Evolutionary conservation across 148 eudicot genomes (phyloP).

Genomic region (Bassia scoparia): DNA sequence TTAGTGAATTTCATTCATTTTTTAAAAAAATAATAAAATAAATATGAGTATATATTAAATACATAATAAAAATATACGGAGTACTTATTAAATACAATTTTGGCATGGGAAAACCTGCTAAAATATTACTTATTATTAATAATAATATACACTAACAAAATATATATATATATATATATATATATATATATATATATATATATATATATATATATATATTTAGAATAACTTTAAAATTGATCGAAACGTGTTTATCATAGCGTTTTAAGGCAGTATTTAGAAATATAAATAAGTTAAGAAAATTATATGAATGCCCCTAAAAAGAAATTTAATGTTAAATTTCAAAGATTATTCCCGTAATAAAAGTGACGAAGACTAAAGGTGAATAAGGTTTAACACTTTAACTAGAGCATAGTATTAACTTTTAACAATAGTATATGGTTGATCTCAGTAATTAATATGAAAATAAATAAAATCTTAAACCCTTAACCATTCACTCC

Average conservation of each 20-base stretch:
- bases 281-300: too few relatives aligned
- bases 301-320: not conserved
- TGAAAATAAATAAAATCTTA: not conserved
- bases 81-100: not conserved
- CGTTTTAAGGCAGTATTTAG: not conserved
- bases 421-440: not conserved
- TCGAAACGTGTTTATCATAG: not conserved
- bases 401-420: not conserved
- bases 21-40: too few relatives aligned
- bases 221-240: not conserved
- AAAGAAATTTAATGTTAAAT: too few relatives aligned
- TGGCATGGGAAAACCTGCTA: not conserved
- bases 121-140: too few relatives aligned
- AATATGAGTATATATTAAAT: too few relatives aligned
- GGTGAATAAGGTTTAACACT: not conserved
- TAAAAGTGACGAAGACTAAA: not conserved
- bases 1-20: not conserved
- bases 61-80: too few relatives aligned
- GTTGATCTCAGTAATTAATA: not conserved
- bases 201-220: too few relatives aligned
- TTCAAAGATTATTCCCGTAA: not conserved
- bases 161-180: too few relatives aligned
- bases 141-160: too few relatives aligned
- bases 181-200: too few relatives aligned
- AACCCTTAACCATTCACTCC: not conserved